These are phyloP conservation scores for Gossypium gossypioides DNA, from an alignment of 441 rosid species.

Conservation along the genomic window DNA sequence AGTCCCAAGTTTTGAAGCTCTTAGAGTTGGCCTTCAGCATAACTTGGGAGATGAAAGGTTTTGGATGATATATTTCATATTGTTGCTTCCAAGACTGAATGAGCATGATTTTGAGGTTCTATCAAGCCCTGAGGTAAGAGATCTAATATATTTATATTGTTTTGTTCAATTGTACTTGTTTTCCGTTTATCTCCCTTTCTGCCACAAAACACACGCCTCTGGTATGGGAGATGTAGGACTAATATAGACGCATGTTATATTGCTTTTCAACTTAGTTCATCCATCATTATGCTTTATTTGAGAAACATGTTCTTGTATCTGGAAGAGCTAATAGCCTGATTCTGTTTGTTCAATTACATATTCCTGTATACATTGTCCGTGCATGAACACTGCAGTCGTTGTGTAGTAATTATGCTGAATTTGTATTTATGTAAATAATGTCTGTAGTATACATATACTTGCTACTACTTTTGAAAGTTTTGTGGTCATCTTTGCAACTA, in stretches of 20 bases:
- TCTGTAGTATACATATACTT: neutral
- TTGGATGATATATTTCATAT: slow-evolving; percentile 67
- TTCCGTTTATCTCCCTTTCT: neutral
- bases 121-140: slow-evolving; percentile 49
- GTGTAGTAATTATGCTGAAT: neutral
- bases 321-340: neutral
- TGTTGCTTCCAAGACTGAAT: slow-evolving; percentile 57
- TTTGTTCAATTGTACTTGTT: neutral
- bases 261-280: neutral
- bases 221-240: neutral
- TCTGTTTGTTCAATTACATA: neutral
- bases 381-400: neutral
- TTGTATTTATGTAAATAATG: neutral
- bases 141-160: neutral
- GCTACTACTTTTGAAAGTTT: slow-evolving; percentile 1
- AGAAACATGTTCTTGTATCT: neutral
- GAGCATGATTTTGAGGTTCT: slow-evolving; percentile 44
- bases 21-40: slow-evolving; percentile 34
- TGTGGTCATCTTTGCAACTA: neutral
- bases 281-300: neutral
- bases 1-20: slow-evolving; percentile 44
- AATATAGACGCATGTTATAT: neutral
- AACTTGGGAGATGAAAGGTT: slow-evolving; percentile 37
- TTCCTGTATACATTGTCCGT: neutral
- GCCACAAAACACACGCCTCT: neutral